These are phyloP conservation scores for Chiua virens DNA, from an alignment of 768 basidiomycete genomes.

Conservation along the genomic window DNA sequence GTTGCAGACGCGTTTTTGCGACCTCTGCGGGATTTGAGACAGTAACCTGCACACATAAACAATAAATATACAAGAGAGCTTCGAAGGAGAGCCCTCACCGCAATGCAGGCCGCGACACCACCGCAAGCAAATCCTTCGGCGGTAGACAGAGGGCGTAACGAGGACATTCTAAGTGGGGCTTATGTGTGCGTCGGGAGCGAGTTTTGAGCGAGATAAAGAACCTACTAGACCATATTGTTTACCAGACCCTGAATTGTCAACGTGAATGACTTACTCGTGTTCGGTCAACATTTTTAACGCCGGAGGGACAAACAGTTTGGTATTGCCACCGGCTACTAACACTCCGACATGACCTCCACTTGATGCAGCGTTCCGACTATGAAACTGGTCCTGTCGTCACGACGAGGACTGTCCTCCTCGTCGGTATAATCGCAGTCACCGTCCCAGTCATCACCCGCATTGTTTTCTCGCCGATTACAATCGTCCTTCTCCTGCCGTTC, in stretches of 20 bases:
- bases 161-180: conserved; percentile 20
- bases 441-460: conserved; percentile 56
- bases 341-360: conserved; percentile 1
- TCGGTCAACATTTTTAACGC: too few relatives aligned
- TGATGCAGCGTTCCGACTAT: conserved; percentile 19
- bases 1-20: conserved; percentile 92
- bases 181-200: not conserved
- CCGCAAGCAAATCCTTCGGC: conserved; percentile 86
- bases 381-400: conserved; percentile 43
- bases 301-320: too few relatives aligned
- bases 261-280: too few relatives aligned
- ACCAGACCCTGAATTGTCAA: too few relatives aligned
- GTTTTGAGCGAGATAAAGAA: not conserved
- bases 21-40: conserved; percentile 73
- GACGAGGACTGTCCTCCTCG: conserved; percentile 52
- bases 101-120: conserved; percentile 87
- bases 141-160: conserved; percentile 51
- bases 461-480: conserved; percentile 62
- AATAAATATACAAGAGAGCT: not conserved
- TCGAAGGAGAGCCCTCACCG: conserved; percentile 51
- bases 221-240: too few relatives aligned
- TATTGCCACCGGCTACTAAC: too few relatives aligned
- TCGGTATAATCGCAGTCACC: conserved; percentile 56
- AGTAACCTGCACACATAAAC: conserved; percentile 56
- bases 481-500: conserved; percentile 64